Evolutionary conservation across 208 protist genomes (phyloP), one percentile per base, ranked within the genome.

Genomic region (Naegleria gruberi): DNA sequence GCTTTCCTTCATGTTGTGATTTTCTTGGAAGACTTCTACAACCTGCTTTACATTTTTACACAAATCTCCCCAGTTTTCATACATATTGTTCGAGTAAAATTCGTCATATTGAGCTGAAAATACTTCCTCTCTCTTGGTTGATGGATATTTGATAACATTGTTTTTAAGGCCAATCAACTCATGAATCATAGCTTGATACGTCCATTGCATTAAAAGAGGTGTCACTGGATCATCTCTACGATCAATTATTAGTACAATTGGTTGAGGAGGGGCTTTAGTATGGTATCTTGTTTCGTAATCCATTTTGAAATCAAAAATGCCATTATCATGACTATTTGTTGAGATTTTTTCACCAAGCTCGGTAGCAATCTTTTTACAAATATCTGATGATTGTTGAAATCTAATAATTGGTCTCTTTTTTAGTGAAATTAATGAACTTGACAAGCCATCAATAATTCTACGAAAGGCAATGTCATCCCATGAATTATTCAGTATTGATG

Each of bases 171-270:
- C 96, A 30, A 99, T 89, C 90, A 98, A 93, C 92, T 99, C 98
- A 93, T 99, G 98, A 73, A 99, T 93, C 98, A 99, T 99, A 26
- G 98, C 97, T 94, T 99, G 97, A 93, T 99, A 99, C n/a, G 98
- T 99, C 98, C 98, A 99, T 90, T 99, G 97, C 41, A 94, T 97
- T 42, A 99, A 93, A 45, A 99, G 93, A 73, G 98, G 98, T 15
- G 98, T 99, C 1, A 99, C 92, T 8, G 96, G 97, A 91, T 99
- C 98, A 90, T 96, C 93, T 34, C 92, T 92, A 26, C 93, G 90
- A 57, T 96, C 95, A 30, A 96, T 44, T 43, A 97, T 93, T 1
- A 97, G 90, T 10, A 97, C 89, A 0, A 97, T 86, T n/a, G 95
- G 93, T 37, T 91, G 26, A 57, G 46, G 42, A 81, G 65, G 23